Base-by-base conservation (phyloP, 768 basidiomycete species). In the Tephrocybe rancida region DNA sequence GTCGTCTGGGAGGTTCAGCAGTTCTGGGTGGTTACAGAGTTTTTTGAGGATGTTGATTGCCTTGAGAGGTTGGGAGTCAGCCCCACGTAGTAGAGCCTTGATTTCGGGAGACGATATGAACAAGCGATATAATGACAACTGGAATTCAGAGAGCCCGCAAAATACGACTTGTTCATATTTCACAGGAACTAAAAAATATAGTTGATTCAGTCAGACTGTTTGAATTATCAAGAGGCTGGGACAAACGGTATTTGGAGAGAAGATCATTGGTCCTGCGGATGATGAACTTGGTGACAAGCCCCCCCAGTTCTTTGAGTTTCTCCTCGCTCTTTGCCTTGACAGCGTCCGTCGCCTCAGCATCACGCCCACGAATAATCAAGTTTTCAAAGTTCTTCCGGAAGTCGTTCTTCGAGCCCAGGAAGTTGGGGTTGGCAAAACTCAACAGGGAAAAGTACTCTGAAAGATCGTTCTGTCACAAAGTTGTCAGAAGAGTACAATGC, bases 151-250 rank as follows among this genome's bases (percentile, higher is more conserved):
- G 3, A 91, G 80, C 37, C 83, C 80, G 67, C 95, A 98, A 71
- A 97, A 98, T 0, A 98, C 95, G 56, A 98, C 90, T 55, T 98
- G 94, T 68, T 98, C 97, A 73, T 98, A 98, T 70, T 99, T 99
- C 73, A 99, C 93, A 8, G 97, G 97, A 25, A 99, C 96, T 98
- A 63, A 1, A 47, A 50, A 39, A 57, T 54, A 60, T 39, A n/a
- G 35, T 7, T 37, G 16, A 14, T 41, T 53, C 10, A 34, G 39
- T 10, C 3, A n/a, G 38, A 18, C 42, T 13, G n/a, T 30, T 16
- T n/a, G n/a, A n/a, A 41, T 25, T 16, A 32, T 11, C 18, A 50
- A 24, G n/a, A 39, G 9, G 22, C 47, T 14, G 18, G 10, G 14
- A 83, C 92, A 59, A 56, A 95, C 95, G 70, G 64, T 98, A 98